phyloP scores from a whole-genome alignment of 176 grass and related monocot genomes.

The Pontederia crassipes region DNA sequence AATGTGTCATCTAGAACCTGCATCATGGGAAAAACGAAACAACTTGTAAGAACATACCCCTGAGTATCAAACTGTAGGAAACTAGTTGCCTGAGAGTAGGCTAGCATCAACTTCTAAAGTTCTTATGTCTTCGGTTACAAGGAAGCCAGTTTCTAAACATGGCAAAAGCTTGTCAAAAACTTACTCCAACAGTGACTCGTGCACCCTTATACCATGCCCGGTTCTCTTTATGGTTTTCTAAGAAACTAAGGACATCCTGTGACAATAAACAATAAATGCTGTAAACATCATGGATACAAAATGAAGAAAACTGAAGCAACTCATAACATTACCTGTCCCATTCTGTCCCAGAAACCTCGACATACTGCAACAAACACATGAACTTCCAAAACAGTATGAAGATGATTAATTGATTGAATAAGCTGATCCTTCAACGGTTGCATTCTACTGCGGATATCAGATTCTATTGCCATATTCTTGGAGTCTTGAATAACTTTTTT shows the following conservation, averaged over 20 bases:
- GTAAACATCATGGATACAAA: constrained; percentile 8
- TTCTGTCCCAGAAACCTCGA: constrained; percentile 85
- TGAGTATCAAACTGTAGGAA: not conserved
- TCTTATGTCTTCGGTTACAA: not conserved
- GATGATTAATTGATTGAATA: constrained; percentile 63
- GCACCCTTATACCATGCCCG: constrained; percentile 85
- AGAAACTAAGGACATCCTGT: constrained; percentile 87
- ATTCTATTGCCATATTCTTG: constrained; percentile 73
- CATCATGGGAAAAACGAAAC: not conserved
- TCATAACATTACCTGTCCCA: constrained; percentile 61
- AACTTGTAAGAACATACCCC: not conserved
- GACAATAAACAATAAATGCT: not conserved
- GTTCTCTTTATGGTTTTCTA: constrained; percentile 92
- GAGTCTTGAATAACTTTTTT: constrained; percentile 97
- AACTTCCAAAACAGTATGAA: constrained; percentile 67
- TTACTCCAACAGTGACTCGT: constrained; percentile 70
- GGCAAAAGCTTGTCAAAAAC: constrained; percentile 7
- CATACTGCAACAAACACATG: constrained; percentile 79
- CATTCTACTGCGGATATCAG: constrained; percentile 89
- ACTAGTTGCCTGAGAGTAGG: not conserved
- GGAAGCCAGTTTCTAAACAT: not conserved
- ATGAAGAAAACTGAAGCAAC: not conserved
- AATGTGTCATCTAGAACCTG: constrained; percentile 92
- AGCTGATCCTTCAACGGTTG: constrained; percentile 71
- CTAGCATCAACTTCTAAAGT: not conserved